A percentile compares a stretch with the other conserved stretches of the same genome.
These are phyloP conservation scores for Heterobasidion parviporum DNA, from an alignment of 1,284 basidiomycete genomes.

Conservation along the genomic window DNA sequence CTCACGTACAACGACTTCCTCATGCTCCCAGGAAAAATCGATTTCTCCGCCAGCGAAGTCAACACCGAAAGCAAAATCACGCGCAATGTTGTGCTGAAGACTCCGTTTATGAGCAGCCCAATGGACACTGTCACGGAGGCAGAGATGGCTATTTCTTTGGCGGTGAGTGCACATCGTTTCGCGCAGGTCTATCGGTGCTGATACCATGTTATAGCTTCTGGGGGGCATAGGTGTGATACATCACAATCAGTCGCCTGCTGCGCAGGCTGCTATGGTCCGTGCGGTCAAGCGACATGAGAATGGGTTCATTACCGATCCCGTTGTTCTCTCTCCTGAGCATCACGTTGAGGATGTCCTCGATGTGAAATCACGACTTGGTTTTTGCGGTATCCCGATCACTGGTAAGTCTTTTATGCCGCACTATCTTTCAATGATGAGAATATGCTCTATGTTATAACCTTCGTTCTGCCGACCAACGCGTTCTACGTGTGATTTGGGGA, in stretches of 20 bases:
- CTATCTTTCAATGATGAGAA: conserved; percentile 3
- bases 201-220: conserved; percentile 51
- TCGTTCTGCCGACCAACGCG: conserved; percentile 83
- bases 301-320: conserved; percentile 95
- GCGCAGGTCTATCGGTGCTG: conserved; percentile 2
- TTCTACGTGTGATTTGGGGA: conserved; percentile 67
- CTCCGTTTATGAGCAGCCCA: conserved; percentile 95
- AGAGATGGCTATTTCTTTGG: conserved; percentile 95
- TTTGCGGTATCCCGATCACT: conserved; percentile 97
- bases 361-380: conserved; percentile 89
- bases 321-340: conserved; percentile 75
- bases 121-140: conserved; percentile 99
- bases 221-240: conserved; percentile 99
- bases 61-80: conserved; percentile 84
- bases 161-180: conserved; percentile 42
- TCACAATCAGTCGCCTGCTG: conserved; percentile 86
- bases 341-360: conserved; percentile 88
- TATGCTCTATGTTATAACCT: conserved; percentile 50
- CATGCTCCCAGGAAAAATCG: conserved; percentile 92
- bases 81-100: conserved; percentile 88
- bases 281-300: conserved; percentile 98
- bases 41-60: conserved; percentile 84
- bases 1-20: conserved; percentile 97
- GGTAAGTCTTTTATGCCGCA: conserved; percentile 43
- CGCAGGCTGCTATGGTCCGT: conserved; percentile 95